Evolutionary conservation across 306 rosid species (phyloP), one percentile per base, ranked within the genome.

Genomic region (Parietaria judaica): DNA sequence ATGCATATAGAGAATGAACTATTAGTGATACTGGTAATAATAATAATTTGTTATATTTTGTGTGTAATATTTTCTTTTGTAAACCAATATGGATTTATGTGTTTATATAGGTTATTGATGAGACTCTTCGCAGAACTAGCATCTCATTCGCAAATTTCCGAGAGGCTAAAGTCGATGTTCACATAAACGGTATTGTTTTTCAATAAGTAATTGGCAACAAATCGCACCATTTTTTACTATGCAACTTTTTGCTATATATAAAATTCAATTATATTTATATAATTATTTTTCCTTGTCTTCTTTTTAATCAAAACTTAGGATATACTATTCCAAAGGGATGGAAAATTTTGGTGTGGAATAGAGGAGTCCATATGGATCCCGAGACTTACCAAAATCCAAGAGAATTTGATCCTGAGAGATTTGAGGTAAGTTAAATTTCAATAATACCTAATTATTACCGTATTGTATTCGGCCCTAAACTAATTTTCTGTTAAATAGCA

Each of bases 351-450:
- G 76, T 83, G 43, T 86, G 95, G 95, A 70, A 51, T 8, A 78
- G 90, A 71, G 86, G 79, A 3, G 81, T 83, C 74, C 95, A 84
- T 65, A 79, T 87, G 86, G 86, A 84, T 41, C 86, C 88, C 36
- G 83, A 84, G 60, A 72, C 11, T 63, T 84, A 81, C 34, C 15
- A 6, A 6, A 78, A 81, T 10, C 90, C 95, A 49, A 45, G 60
- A 41, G 78, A 81, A 56, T 86, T 37, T 13, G 68, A 86, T 68
- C 90, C 88, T 15, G 73, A 83, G 1, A 81, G 95, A 84, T 83
- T 87, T 87, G 85, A 81, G 5, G 87, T 66, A 66, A 66, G 76
- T 54, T 16, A 6, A 0, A 11, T 51, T 13, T 7, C 31, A 54
- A 16, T 41, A 41, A 41, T 41, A 8, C 45, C 45, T 41, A 5